Conservation (phyloP, 2,329 filamentous ascomycete genomes). For the Scytalidium lignicola region DNA sequence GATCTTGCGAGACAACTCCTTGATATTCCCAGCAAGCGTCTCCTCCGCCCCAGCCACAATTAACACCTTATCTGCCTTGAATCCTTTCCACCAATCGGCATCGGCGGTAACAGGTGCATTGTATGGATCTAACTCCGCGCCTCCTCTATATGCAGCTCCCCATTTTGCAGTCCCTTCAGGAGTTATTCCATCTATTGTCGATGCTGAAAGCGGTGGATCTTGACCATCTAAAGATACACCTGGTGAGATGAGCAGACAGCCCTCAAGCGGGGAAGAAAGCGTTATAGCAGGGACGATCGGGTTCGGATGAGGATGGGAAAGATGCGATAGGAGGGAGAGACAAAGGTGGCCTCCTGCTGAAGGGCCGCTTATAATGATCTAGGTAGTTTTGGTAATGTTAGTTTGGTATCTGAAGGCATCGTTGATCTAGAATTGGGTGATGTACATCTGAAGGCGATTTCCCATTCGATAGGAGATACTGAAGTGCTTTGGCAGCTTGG, state of each 20-base stretch:
- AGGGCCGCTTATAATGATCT: not conserved
- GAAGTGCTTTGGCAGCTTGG: not conserved
- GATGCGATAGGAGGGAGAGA: not conserved
- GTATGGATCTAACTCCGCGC: not conserved
- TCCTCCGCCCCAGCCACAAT: not conserved
- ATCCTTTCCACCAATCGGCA: not conserved
- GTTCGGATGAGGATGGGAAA: not conserved
- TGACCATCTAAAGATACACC: not conserved
- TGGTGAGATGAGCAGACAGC: not conserved
- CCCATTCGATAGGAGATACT: not conserved
- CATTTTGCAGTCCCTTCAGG: not conserved
- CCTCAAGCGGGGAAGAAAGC: not conserved
- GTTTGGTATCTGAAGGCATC: not conserved
- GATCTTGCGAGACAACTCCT: not conserved
- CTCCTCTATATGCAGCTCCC: not conserved
- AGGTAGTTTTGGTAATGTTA: not conserved
- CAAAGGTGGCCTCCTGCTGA: conserved; percentile 1
- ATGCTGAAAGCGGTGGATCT: not conserved
- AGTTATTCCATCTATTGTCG: not conserved
- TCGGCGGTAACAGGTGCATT: not conserved
- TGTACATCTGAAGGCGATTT: not conserved
- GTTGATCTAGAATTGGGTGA: not conserved
- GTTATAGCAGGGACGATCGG: not conserved
- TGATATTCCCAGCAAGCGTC: not conserved
- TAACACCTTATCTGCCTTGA: not conserved